Evolutionary conservation across 352 stramenopile genomes (phyloP).

Genomic region (Globisporangium cystogenes): DNA sequence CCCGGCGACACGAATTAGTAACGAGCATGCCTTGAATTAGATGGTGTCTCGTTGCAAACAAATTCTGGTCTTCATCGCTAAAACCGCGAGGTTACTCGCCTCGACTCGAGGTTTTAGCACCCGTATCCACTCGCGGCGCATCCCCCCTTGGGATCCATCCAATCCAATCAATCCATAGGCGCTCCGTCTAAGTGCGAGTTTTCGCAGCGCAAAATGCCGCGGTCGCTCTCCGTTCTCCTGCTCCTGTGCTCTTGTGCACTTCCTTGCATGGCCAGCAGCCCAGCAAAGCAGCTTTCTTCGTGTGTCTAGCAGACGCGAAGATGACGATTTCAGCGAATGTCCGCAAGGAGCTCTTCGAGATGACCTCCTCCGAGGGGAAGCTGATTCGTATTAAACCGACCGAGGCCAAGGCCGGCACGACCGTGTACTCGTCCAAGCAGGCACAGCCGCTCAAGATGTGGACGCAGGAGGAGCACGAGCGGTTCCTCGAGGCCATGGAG

Average conservation of each 20-base stretch:
- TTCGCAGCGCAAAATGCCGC: no score
- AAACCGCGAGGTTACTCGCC: background rate
- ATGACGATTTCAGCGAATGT: constrained; percentile 87
- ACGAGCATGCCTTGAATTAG: background rate
- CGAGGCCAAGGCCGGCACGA: constrained; percentile 78
- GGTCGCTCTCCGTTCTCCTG: no score
- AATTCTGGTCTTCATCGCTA: background rate
- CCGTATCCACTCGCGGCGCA: constrained; percentile 2
- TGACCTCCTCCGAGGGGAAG: constrained; percentile 68
- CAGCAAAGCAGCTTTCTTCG: constrained; percentile 11
- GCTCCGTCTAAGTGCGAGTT: no score
- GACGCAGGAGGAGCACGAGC: constrained; percentile 83
- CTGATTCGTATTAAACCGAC: constrained; percentile 84
- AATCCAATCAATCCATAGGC: constrained; percentile 14
- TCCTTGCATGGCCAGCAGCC: background rate
- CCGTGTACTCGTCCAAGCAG: constrained; percentile 81
- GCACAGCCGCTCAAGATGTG: constrained; percentile 83
- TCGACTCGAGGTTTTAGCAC: background rate
- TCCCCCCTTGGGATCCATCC: constrained; percentile 22
- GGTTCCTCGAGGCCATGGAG: constrained; percentile 83
- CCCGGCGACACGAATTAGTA: background rate
- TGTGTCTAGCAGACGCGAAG: constrained; percentile 19
- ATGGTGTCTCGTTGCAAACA: background rate
- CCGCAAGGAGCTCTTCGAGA: constrained; percentile 82
- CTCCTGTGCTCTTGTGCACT: constrained; percentile 12